Evolutionary conservation across 208 protist genomes (phyloP).

Genomic region (Leishmania tropica): DNA sequence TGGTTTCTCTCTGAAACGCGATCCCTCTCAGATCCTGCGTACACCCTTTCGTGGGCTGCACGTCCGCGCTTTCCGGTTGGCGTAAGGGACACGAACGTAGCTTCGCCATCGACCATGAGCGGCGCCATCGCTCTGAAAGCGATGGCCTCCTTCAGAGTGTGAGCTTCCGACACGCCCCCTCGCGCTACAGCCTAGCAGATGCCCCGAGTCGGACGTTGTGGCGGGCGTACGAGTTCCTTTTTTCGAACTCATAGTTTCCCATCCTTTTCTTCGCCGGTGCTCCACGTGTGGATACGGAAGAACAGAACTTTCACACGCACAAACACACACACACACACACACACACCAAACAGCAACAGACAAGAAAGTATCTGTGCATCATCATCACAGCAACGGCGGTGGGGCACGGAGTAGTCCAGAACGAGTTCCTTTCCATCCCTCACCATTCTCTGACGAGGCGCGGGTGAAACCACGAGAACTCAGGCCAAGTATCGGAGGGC

Average conservation of each 20-base stretch:
- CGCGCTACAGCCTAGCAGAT: background rate
- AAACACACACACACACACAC: background rate
- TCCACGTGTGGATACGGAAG: background rate
- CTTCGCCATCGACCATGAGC: background rate
- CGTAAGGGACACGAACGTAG: background rate
- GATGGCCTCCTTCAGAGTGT: background rate
- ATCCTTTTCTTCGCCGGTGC: background rate
- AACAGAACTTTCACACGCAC: background rate
- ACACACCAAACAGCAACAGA: background rate
- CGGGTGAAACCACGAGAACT: background rate
- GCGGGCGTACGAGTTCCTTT: background rate
- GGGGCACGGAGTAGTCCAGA: background rate
- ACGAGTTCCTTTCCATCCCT: background rate
- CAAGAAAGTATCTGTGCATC: background rate
- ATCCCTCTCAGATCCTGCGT: background rate
- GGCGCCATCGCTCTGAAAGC: background rate
- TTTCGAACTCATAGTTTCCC: background rate
- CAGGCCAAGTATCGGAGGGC: background rate
- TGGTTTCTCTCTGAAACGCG: background rate
- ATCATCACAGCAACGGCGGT: background rate
- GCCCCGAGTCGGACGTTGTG: background rate
- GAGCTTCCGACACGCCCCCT: background rate
- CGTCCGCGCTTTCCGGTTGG: background rate
- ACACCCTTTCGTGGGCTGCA: background rate
- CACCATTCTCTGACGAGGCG: background rate